Conservation (phyloP, 768 basidiomycete species). For the Tricholoma hemisulphureum region DNA sequence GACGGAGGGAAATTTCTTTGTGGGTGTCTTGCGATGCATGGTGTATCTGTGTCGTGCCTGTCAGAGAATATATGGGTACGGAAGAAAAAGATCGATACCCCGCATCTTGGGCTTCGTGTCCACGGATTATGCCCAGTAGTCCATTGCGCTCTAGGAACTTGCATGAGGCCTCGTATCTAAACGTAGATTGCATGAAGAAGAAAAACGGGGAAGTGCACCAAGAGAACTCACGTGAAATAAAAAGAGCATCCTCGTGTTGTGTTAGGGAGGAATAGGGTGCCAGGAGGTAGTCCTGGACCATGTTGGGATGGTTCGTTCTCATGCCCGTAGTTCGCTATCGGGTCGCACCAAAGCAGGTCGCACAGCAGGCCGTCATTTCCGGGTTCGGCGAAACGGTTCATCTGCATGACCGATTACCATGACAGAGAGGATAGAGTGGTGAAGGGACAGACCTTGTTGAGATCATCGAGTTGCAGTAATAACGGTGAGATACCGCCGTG, state of each 20-base stretch:
- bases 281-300: conserved; percentile 52
- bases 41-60: conserved; percentile 55
- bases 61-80: not conserved
- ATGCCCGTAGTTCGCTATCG: conserved; percentile 83
- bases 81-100: conserved; percentile 51
- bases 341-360: conserved; percentile 96
- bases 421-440: conserved; percentile 3
- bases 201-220: not conserved
- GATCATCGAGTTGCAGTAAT: conserved; percentile 74
- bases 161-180: conserved; percentile 81
- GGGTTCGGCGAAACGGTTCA: conserved; percentile 92
- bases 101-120: conserved; percentile 96
- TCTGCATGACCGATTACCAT: conserved; percentile 41
- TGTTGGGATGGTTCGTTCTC: conserved; percentile 58
- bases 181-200: conserved; percentile 27
- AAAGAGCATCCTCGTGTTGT: conserved; percentile 86
- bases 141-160: conserved; percentile 91
- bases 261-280: conserved; percentile 75
- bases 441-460: conserved; percentile 51
- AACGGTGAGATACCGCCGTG: conserved; percentile 95
- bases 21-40: conserved; percentile 94
- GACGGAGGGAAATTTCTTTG: conserved; percentile 92
- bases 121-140: conserved; percentile 90
- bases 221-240: conserved; percentile 79
- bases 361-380: conserved; percentile 89